phyloP scores from a whole-genome alignment of 495 filamentous ascomycete genomes.

The Podospora sp. region DNA sequence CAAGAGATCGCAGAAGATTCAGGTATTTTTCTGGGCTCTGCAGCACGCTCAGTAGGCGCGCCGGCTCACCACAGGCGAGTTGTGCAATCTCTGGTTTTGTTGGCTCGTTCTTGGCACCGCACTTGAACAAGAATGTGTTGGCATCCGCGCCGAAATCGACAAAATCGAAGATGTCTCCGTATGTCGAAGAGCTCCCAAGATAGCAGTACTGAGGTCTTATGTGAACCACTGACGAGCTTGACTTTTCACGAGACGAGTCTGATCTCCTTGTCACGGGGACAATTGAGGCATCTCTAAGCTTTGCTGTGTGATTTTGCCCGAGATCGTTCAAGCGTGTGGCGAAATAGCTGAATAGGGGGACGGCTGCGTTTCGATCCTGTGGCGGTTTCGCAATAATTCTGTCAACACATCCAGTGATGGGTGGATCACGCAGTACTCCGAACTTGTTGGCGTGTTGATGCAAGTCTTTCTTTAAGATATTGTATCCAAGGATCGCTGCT shows the following conservation, averaged over 20 bases:
- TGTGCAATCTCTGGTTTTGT: conserved; percentile 80
- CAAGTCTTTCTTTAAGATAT: conserved; percentile 71
- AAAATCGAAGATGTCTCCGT: conserved; percentile 92
- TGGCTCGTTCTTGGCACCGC: conserved; percentile 88
- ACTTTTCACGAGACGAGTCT: conserved; percentile 24
- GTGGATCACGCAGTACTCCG: conserved; percentile 78
- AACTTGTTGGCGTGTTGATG: conserved; percentile 77
- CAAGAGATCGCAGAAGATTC: conserved; percentile 73
- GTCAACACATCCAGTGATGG: conserved; percentile 71
- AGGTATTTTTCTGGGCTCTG: conserved; percentile 83
- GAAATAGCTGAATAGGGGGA: conserved; percentile 77
- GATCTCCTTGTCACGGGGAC: conserved; percentile 64
- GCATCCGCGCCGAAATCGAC: conserved; percentile 88
- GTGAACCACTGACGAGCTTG: conserved; percentile 35
- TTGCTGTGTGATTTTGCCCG: conserved; percentile 57
- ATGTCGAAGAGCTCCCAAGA: conserved; percentile 71
- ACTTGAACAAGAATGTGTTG: conserved; percentile 82
- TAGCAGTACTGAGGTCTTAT: conserved; percentile 72
- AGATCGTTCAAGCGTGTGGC: conserved; percentile 74
- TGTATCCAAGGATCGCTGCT: conserved; percentile 75
- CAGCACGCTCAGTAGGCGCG: conserved; percentile 73
- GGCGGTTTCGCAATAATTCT: conserved; percentile 72
- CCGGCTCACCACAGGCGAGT: conserved; percentile 76
- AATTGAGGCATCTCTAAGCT: conserved; percentile 64
- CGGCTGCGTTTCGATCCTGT: conserved; percentile 61